phyloP scores from a whole-genome alignment of 176 grass and related monocot species.

The Aegilops umbellulata region DNA sequence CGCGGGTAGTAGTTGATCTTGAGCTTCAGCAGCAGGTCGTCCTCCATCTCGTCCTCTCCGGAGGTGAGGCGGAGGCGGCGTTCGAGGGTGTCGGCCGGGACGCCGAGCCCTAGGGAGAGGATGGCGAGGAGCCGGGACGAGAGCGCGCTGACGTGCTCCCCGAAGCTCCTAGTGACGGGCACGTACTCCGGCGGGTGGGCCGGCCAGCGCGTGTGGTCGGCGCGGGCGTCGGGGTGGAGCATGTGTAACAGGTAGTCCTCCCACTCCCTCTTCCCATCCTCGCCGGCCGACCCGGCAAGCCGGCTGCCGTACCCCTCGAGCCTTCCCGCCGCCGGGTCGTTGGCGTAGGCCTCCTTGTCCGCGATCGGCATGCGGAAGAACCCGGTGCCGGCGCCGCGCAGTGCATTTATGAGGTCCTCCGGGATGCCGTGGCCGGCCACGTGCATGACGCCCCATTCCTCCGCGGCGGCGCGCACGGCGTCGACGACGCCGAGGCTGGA shows the following conservation, averaged over 20 bases:
- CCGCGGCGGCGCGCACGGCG: conserved; percentile 53
- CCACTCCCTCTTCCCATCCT: conserved; percentile 67
- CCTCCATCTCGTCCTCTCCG: not conserved
- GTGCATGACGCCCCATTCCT: conserved; percentile 94
- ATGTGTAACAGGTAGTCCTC: conserved; percentile 98
- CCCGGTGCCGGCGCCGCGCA: conserved; percentile 50
- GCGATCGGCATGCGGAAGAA: conserved; percentile 71
- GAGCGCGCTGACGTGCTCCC: conserved; percentile 12
- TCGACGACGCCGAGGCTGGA: conserved; percentile 32
- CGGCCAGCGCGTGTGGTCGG: conserved; percentile 55
- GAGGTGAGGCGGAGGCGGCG: conserved; percentile 9
- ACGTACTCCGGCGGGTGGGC: conserved; percentile 49
- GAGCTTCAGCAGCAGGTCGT: conserved; percentile 63
- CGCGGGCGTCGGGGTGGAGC: conserved; percentile 48
- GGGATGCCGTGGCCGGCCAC: conserved; percentile 67
- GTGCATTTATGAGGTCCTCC: conserved; percentile 32
- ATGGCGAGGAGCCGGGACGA: conserved; percentile 55
- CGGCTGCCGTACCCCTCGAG: conserved; percentile 77
- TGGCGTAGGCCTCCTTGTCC: conserved; percentile 74
- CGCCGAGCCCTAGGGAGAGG: conserved; percentile 65
- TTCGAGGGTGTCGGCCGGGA: conserved; percentile 34
- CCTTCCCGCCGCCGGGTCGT: conserved; percentile 61
- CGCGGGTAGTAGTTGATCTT: conserved; percentile 98
- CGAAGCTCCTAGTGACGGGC: not conserved
- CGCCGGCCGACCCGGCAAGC: conserved; percentile 50